Evolutionary conservation across 2,329 filamentous ascomycete genomes (phyloP).

Genomic region (Dactylellina sp.): DNA sequence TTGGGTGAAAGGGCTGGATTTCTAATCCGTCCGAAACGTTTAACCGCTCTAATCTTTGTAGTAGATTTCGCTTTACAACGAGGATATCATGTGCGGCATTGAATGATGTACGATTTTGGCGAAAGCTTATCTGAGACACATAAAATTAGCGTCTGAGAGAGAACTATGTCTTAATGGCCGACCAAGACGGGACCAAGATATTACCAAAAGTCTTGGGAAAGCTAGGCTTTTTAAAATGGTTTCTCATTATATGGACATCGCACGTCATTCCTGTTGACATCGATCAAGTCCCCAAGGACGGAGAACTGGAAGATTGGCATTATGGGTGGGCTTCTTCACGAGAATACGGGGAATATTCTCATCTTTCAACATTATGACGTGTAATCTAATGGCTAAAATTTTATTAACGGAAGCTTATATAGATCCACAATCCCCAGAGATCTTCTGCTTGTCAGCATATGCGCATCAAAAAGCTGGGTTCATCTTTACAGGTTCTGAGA

Average conservation of each 20-base stretch:
- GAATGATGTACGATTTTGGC: background rate
- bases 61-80: conserved; percentile 15
- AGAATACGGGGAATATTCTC: too few relatives aligned
- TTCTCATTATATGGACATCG: conserved; percentile 4
- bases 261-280: too few relatives aligned
- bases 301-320: conserved; percentile 17
- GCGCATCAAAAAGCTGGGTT: background rate
- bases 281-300: background rate
- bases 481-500: background rate
- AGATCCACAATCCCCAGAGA: conserved; percentile 23
- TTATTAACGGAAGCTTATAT: background rate
- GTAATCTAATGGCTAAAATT: background rate
- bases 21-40: background rate
- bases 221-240: conserved; percentile 14
- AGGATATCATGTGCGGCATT: conserved; percentile 12
- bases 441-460: conserved; percentile 18
- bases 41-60: background rate
- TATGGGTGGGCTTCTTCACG: background rate
- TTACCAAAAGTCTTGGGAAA: background rate
- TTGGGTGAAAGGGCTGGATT: background rate
- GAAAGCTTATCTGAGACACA: conserved; percentile 25
- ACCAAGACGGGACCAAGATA: conserved; percentile 2
- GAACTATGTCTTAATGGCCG: background rate
- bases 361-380: conserved; percentile 29
- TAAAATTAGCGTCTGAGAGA: background rate